Base-by-base conservation (phyloP, 1,284 basidiomycete genomes). In the Malassezia sympodialis region DNA sequence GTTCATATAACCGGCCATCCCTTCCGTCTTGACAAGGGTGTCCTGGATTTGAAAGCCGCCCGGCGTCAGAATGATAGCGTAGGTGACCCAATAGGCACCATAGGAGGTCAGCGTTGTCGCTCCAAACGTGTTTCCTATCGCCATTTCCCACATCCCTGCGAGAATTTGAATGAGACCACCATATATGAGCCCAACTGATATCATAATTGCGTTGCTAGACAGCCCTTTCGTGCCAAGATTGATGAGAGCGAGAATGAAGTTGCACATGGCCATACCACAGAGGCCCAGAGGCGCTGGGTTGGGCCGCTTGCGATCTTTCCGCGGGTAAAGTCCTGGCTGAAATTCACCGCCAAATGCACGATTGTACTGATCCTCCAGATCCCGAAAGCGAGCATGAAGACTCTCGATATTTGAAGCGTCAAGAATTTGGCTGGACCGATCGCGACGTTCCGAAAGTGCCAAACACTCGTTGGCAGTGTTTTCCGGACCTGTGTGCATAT, bases 91-190 rank as follows among this genome's bases (percentile, higher is more conserved):
- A 54, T 69, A 72, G n/a, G 62, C 69, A 31, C 72, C 71, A 58
- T 71, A 71, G 0, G 60, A 65, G 11, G 62, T 54, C 23, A 72
- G 64, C 7, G 87, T 90, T 80, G 80, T 78, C 15, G 77, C 76
- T 59, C 78, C 80, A 58, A 81, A 82, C 2, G 80, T 81, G 75
- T 81, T 80, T 10, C 86, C 86, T 39, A 81, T 78, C 1, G 85
- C 84, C 73, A 88, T 89, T 70, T 80, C 79, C 76, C 80, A 79
- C 68, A 81, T 78, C 44, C 80, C 80, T 2, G 79, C 80, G 21
- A 81, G 74, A 49, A 81, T 59, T 67, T 81, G 91, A 8, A 81
- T 82, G 21, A 91, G 80, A 59, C 91, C 91, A 55, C 90, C 90
- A 45, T 68, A 69, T 8, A 47, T 67, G 46, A 73, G 51, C 3